Evolutionary conservation across 2,329 filamentous ascomycete genomes (phyloP), one percentile per base, ranked within the genome.

Genomic region (Gnomoniopsis smithogilvyi): DNA sequence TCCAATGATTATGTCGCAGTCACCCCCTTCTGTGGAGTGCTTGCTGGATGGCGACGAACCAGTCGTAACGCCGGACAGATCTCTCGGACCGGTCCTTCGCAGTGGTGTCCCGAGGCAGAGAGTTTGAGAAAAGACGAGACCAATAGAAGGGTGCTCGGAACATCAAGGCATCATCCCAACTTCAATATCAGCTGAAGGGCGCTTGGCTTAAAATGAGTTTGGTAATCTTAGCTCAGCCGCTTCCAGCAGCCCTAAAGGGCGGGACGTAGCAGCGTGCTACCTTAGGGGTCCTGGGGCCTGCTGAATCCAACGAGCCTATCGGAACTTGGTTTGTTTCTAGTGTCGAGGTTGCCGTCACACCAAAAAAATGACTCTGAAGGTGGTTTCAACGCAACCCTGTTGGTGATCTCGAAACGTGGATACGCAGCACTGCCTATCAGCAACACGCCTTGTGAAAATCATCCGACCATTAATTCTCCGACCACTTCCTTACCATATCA

Each of bases 301-400:
- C 34, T 26, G 36, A 17, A 51, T 17, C 26, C 56, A n/a, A 59
- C 46, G 38, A 59, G 57, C 57, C 57, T 59, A 59, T 59, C 57
- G 57, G 52, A 59, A 51, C 57, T 59, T 47, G 47, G 26, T 30
- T 30, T 30, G 4, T 4, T 30, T 30, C 8, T 30, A 30, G 26
- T 30, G 26, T 30, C 26, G 26, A 4, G 4, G 26, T 43, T 26
- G 10, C 19, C 33, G 33, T 33, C 15, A 55, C 26, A 55, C 26
- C 55, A 30, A 38, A n/a, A 30, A 38, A n/a, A 36, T 41, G 41
- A 41, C 12, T 15, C 24, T 22, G 11, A 59, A 36, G 41, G 26
- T 46, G 57, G 57, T 59, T 55, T 51, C 57, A 51, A 26, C 14
- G 6, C 21, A 43, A 21, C 36, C 22, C 26, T 41, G 36, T 41